Percentiles rank a stretch among this genome's conserved stretches.
Evolutionary conservation across 1,139 yeast species (phyloP).

Genomic region (Taiozyma onychis): DNA sequence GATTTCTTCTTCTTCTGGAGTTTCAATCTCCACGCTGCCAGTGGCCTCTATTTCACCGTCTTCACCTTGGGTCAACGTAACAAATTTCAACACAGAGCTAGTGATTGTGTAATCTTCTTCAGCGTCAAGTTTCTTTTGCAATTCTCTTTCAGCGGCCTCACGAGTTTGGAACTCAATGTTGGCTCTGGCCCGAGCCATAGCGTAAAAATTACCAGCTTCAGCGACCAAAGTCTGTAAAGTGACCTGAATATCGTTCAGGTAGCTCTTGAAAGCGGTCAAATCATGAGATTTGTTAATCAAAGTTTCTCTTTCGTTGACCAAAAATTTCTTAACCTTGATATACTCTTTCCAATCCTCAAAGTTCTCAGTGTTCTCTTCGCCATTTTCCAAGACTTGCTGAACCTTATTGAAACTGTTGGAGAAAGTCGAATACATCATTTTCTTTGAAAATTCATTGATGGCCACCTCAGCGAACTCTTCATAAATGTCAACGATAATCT

Average conservation of each 20-base stretch:
- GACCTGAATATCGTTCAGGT: conserved; percentile 51
- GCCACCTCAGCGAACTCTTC: conserved; percentile 71
- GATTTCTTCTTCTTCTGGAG: conserved; percentile 8
- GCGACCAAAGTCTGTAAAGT: conserved; percentile 55
- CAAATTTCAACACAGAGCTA: conserved; percentile 10
- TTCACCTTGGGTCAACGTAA: conserved; percentile 8
- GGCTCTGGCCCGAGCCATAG: conserved; percentile 73
- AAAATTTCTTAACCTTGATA: conserved; percentile 48
- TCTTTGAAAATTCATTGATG: conserved; percentile 45
- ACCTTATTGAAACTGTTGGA: conserved; percentile 26
- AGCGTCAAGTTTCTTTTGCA: conserved; percentile 4
- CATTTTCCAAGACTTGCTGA: conserved; percentile 24
- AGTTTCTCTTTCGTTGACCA: conserved; percentile 52
- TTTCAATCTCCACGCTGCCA: conserved; percentile 6
- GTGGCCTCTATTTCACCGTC: conserved; percentile 9
- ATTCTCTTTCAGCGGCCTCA: conserved; percentile 36
- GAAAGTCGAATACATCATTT: conserved; percentile 30
- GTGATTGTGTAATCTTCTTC: conserved; percentile 10
- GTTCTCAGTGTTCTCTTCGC: conserved; percentile 28
- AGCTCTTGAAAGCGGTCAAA: conserved; percentile 43
- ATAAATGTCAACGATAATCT: conserved; percentile 54
- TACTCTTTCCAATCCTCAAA: conserved; percentile 71
- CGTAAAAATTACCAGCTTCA: conserved; percentile 69
- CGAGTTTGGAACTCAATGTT: conserved; percentile 74
- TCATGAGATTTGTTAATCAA: conserved; percentile 46